Evolutionary conservation across 306 rosid species (phyloP).

Genomic region (Dryas octopetala): DNA sequence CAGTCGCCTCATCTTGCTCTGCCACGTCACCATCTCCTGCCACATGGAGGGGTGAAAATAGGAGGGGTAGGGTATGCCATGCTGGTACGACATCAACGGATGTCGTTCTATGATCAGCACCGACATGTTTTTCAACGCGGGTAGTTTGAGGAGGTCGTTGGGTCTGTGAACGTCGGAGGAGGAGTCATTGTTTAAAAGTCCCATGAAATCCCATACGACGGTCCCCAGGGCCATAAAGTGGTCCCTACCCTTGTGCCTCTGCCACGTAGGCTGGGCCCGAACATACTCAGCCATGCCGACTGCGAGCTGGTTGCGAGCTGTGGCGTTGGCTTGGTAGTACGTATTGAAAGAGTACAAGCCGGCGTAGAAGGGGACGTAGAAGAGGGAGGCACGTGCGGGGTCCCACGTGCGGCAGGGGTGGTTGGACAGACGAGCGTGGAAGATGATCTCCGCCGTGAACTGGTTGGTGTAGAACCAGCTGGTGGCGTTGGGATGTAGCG

Average conservation of each 20-base stretch:
- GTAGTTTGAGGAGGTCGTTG: slow-evolving; percentile 49
- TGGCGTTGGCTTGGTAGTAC: slow-evolving; percentile 48
- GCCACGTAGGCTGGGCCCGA: slow-evolving; percentile 33
- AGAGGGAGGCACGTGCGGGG: slow-evolving; percentile 55
- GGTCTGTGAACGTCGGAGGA: slow-evolving; percentile 41
- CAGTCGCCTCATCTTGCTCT: slow-evolving; percentile 16
- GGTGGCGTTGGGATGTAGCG: neutral
- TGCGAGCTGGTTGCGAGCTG: slow-evolving; percentile 52
- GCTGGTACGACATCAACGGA: slow-evolving; percentile 55
- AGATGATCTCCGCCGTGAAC: slow-evolving; percentile 70
- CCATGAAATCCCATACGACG: slow-evolving; percentile 80
- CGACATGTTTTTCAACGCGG: slow-evolving; percentile 65
- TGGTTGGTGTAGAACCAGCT: slow-evolving; percentile 80
- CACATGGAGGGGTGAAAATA: slow-evolving; percentile 60
- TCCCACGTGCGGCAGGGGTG: slow-evolving; percentile 74
- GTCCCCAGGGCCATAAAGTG: slow-evolving; percentile 71
- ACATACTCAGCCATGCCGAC: slow-evolving; percentile 36
- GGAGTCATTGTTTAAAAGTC: slow-evolving; percentile 38
- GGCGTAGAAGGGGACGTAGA: slow-evolving; percentile 79
- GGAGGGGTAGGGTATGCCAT: slow-evolving; percentile 80
- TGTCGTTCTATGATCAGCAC: slow-evolving; percentile 74
- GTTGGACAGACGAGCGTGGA: slow-evolving; percentile 69
- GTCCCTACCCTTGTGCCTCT: slow-evolving; percentile 42
- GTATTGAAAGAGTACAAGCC: slow-evolving; percentile 69
- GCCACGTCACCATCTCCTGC: slow-evolving; percentile 48